Conservation (phyloP, 768 basidiomycete genomes). For the Russula abietina region DNA sequence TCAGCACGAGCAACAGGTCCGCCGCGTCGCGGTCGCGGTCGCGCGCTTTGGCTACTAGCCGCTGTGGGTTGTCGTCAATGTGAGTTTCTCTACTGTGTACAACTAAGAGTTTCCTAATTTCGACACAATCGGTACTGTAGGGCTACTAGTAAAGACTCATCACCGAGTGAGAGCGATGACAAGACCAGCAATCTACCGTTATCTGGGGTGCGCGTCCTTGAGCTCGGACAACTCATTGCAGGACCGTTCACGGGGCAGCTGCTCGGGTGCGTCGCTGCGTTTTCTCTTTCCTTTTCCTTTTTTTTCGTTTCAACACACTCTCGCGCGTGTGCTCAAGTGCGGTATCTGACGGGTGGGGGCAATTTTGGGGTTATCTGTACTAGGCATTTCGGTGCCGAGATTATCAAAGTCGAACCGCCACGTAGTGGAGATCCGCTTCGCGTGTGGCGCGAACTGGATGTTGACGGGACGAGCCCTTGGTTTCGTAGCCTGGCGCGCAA, state of each 20-base stretch:
- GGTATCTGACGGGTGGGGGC: neutral
- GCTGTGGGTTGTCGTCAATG: neutral
- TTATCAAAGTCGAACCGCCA: slow-evolving; percentile 68
- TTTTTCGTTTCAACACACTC: neutral
- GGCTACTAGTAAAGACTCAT: neutral
- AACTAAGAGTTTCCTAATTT: neutral
- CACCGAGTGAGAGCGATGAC: neutral
- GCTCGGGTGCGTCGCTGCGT: slow-evolving; percentile 44
- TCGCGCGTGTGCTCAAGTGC: neutral
- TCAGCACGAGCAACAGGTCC: neutral
- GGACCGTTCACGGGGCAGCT: slow-evolving; percentile 70
- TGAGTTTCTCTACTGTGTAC: neutral
- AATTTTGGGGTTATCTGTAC: neutral
- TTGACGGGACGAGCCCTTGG: slow-evolving; percentile 69
- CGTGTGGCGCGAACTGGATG: slow-evolving; percentile 65
- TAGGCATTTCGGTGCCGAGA: slow-evolving; percentile 44
- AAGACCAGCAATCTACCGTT: slow-evolving; percentile 26
- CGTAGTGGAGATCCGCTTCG: slow-evolving; percentile 59
- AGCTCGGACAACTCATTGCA: slow-evolving; percentile 65
- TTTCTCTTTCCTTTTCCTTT: too few species aligned
- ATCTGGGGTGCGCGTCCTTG: slow-evolving; percentile 56
- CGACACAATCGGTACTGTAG: neutral
- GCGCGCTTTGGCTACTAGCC: neutral
- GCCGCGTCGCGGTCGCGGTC: too few species aligned
- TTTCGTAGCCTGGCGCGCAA: slow-evolving; percentile 65